Conservation (phyloP, 306 rosid species). For the Quercus suber region DNA sequence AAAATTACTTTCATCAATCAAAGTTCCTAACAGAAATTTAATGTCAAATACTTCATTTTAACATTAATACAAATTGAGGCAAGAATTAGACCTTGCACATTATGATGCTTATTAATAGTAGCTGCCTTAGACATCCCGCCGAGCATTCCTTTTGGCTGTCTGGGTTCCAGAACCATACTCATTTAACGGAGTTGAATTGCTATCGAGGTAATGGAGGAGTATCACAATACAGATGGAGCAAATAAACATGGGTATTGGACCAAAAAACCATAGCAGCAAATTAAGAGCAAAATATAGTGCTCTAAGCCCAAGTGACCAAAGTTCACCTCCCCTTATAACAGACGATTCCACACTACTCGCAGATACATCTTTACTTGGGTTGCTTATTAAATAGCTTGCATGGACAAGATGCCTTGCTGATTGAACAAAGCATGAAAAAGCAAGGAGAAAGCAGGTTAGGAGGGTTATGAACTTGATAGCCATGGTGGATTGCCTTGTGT, state of each 20-base stretch:
- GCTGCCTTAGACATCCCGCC: slow-evolving; percentile 1
- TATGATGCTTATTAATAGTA: not conserved
- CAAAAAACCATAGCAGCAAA: slow-evolving; percentile 77
- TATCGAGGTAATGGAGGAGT: slow-evolving; percentile 47
- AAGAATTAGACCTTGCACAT: not conserved
- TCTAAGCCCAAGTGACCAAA: slow-evolving; percentile 77
- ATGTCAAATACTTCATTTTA: too few species aligned
- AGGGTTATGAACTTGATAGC: slow-evolving; percentile 65
- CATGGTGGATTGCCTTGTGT: slow-evolving; percentile 36
- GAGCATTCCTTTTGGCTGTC: not conserved
- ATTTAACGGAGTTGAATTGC: slow-evolving; percentile 49
- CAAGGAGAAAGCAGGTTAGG: slow-evolving; percentile 62
- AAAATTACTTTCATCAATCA: not conserved
- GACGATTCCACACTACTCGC: slow-evolving; percentile 50
- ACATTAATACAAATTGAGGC: not conserved
- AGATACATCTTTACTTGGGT: slow-evolving; percentile 47
- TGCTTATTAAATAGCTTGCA: slow-evolving; percentile 66
- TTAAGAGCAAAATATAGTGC: slow-evolving; percentile 70
- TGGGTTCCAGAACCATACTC: not conserved
- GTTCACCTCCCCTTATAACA: slow-evolving; percentile 71
- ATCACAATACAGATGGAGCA: slow-evolving; percentile 50
- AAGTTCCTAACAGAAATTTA: too few species aligned
- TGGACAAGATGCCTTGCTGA: slow-evolving; percentile 71
- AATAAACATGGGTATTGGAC: slow-evolving; percentile 78
- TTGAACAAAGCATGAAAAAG: slow-evolving; percentile 68